Conservation (phyloP, 345 rosid species). For the Mercurialis annua region DNA sequence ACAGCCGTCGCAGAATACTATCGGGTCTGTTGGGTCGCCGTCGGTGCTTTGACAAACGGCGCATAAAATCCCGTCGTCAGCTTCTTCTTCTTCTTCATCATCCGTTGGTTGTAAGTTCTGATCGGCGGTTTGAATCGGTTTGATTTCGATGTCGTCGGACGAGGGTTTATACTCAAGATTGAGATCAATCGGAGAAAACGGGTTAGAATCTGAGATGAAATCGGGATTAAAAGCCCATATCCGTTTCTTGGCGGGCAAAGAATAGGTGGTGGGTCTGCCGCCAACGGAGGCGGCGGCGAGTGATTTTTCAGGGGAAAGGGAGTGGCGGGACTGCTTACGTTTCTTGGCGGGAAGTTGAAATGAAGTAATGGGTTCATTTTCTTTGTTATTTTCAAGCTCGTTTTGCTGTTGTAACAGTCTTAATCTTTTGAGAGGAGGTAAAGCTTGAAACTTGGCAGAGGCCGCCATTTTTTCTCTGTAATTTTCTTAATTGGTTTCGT, state of each 20-base stretch:
- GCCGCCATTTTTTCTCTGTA: too few relatives aligned
- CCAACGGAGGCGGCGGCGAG: too few relatives aligned
- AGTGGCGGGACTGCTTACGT: conserved; percentile 54
- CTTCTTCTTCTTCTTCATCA: conserved; percentile 21
- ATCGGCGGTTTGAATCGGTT: not conserved
- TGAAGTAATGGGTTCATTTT: conserved; percentile 25
- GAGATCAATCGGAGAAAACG: conserved; percentile 63
- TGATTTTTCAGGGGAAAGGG: conserved; percentile 8
- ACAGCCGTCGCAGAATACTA: conserved; percentile 95
- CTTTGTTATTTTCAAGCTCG: conserved; percentile 20
- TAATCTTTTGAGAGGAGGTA: conserved; percentile 80
- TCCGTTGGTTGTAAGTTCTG: not conserved
- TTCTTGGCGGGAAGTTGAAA: conserved; percentile 71
- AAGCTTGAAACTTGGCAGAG: conserved; percentile 33
- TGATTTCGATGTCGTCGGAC: conserved; percentile 10
- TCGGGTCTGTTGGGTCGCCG: conserved; percentile 85
- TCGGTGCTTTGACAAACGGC: conserved; percentile 87
- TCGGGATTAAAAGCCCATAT: conserved; percentile 78
- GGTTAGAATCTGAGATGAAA: conserved; percentile 27
- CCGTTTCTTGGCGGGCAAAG: conserved; percentile 85
- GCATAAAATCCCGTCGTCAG: conserved; percentile 82
- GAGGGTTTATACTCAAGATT: conserved; percentile 57
- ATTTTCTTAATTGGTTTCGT: too few relatives aligned
- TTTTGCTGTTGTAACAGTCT: conserved; percentile 43
- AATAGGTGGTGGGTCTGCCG: conserved; percentile 22